phyloP scores from a whole-genome alignment of 768 basidiomycete genomes.

The Amanita inopinata region DNA sequence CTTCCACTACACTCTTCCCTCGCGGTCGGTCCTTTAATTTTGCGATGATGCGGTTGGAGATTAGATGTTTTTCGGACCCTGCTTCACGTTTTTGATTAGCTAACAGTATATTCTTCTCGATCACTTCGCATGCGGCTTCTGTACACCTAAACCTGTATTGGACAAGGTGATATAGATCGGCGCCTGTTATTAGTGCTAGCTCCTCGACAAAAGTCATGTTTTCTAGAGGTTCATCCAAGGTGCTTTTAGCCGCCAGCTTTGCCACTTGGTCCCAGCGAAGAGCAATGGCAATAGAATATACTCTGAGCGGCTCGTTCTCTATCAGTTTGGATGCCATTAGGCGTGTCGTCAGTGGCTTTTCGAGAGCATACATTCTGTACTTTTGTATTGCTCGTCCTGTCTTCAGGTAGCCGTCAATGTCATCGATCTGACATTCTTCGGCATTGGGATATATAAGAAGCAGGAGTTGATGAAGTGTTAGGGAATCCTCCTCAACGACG shows the following conservation, averaged over 20 bases:
- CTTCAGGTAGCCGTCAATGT: background rate
- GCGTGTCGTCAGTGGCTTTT: background rate
- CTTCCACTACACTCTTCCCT: background rate
- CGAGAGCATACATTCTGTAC: conserved; percentile 4
- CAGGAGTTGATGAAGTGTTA: conserved; percentile 10
- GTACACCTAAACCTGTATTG: conserved; percentile 1
- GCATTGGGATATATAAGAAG: conserved; percentile 4
- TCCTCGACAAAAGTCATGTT: background rate
- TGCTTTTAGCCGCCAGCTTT: background rate
- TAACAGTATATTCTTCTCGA: background rate
- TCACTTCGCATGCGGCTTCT: background rate
- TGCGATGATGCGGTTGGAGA: background rate
- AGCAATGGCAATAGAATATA: conserved; percentile 4
- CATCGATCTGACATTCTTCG: background rate
- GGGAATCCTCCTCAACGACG: conserved; percentile 11
- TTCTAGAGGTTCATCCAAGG: background rate
- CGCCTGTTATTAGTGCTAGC: background rate
- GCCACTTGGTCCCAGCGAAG: conserved; percentile 2
- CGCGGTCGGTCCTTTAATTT: background rate
- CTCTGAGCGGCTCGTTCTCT: background rate
- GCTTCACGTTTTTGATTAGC: background rate
- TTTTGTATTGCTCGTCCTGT: conserved; percentile 2
- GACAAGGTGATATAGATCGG: background rate
- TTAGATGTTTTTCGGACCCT: background rate
- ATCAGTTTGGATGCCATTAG: background rate